Evolutionary conservation across 225 moss, liverwort and hornwort species (phyloP).

Genomic region (Climacium dendroides): DNA sequence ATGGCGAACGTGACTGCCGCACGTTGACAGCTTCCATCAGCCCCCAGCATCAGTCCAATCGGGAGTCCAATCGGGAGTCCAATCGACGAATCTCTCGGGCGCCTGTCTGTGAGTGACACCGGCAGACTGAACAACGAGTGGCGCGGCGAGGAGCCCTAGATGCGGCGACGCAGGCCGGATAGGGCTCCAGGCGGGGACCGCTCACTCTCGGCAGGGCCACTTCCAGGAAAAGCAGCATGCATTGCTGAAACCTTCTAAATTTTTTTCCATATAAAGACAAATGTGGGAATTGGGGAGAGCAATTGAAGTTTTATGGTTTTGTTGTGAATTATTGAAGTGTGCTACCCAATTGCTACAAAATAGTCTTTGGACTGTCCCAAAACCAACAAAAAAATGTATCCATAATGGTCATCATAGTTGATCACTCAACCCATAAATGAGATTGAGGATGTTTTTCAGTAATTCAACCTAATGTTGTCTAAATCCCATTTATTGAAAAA

Average conservation of each 20-base stretch:
- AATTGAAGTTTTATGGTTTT: no score
- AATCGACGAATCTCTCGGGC: background rate
- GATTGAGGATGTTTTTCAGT: no score
- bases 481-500: background rate
- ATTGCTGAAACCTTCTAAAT: no score
- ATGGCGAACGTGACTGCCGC: background rate
- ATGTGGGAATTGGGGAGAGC: background rate
- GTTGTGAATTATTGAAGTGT: background rate
- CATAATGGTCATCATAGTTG: background rate
- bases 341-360: no score
- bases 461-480: background rate
- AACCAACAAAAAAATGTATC: background rate
- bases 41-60: background rate
- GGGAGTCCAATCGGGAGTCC: background rate
- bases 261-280: background rate
- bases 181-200: background rate
- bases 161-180: background rate
- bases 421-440: no score
- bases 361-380: background rate
- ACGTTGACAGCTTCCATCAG: background rate
- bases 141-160: background rate
- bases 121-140: background rate
- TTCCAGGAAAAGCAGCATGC: no score
- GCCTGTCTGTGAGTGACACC: background rate
- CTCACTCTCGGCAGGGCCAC: no score